phyloP scores from a whole-genome alignment of 2,329 filamentous ascomycete species.

The Ascochyta fabae region DNA sequence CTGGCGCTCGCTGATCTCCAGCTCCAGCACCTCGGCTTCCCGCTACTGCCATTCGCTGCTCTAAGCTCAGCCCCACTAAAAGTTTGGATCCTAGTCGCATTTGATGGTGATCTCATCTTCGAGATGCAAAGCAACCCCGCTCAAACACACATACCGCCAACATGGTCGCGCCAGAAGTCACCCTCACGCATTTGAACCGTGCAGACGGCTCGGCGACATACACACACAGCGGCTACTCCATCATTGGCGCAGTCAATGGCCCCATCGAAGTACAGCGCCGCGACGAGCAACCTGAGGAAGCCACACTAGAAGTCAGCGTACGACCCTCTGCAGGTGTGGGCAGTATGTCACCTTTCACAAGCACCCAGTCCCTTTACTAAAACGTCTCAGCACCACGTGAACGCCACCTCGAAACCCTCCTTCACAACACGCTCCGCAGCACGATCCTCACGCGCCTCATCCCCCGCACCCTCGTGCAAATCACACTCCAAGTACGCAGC shows the following conservation, averaged over 20 bases:
- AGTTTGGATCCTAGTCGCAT: constrained; percentile 26
- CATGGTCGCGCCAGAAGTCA: constrained; percentile 41
- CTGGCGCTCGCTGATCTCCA: constrained; percentile 13
- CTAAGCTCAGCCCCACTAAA: constrained; percentile 36
- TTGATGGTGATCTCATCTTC: constrained; percentile 17
- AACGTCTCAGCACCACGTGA: constrained; percentile 49
- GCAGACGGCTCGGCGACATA: constrained; percentile 83
- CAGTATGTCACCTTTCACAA: constrained; percentile 59
- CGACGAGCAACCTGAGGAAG: constrained; percentile 91
- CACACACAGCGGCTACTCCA: constrained; percentile 75
- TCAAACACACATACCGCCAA: background rate
- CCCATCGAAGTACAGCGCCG: constrained; percentile 87
- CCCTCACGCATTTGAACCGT: constrained; percentile 62
- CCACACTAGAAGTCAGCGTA: constrained; percentile 86
- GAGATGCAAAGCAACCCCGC: constrained; percentile 4
- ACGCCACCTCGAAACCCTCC: constrained; percentile 78
- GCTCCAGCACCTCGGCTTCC: constrained; percentile 29
- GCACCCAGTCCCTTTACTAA: background rate
- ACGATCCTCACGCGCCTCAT: constrained; percentile 77
- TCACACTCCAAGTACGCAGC: constrained; percentile 78
- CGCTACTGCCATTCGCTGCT: constrained; percentile 25
- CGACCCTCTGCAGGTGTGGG: constrained; percentile 84
- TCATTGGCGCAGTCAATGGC: constrained; percentile 88
- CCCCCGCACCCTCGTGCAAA: constrained; percentile 77
- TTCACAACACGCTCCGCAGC: constrained; percentile 75